Evolutionary conservation across 306 rosid genomes (phyloP).

Genomic region (Ammopiptanthus mongolicus): DNA sequence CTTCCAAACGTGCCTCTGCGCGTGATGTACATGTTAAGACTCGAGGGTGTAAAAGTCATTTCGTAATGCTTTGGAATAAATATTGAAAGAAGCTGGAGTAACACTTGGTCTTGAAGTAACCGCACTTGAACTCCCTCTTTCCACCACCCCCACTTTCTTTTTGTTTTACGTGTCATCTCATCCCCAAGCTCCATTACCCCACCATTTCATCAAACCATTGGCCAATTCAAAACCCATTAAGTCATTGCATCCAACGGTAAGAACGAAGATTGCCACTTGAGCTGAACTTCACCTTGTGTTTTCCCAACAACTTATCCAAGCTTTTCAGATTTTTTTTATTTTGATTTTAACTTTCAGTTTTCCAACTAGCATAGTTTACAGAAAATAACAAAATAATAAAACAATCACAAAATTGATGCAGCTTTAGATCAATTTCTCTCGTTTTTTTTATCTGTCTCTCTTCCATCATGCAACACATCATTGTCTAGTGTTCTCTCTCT

Average conservation of each 20-base stretch:
- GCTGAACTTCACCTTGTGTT: neutral
- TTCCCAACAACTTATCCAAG: constrained; percentile 24
- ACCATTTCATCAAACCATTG: constrained; percentile 16
- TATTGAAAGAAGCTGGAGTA: constrained; percentile 45
- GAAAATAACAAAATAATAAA: constrained; percentile 23
- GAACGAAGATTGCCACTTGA: neutral
- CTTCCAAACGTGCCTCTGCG: neutral
- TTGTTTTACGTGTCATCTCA: neutral
- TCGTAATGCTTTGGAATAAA: constrained; percentile 45
- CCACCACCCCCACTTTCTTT: neutral
- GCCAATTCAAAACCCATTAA: neutral
- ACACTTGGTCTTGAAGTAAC: constrained; percentile 67
- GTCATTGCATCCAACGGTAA: neutral
- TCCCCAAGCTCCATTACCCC: neutral
- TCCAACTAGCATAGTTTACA: constrained; percentile 26
- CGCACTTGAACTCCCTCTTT: constrained; percentile 37
- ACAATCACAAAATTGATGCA: constrained; percentile 35
- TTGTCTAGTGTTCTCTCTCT: constrained; percentile 7
- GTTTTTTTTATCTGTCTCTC: neutral
- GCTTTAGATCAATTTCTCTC: constrained; percentile 39
- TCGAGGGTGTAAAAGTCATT: constrained; percentile 23
- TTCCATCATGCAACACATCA: constrained; percentile 47
- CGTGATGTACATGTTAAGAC: neutral
- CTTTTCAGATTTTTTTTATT: constrained; percentile 3
- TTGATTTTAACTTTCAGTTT: constrained; percentile 8